These are phyloP conservation scores for Geotrichum reessii DNA, from an alignment of 1,139 yeast genomes.

Conservation along the genomic window DNA sequence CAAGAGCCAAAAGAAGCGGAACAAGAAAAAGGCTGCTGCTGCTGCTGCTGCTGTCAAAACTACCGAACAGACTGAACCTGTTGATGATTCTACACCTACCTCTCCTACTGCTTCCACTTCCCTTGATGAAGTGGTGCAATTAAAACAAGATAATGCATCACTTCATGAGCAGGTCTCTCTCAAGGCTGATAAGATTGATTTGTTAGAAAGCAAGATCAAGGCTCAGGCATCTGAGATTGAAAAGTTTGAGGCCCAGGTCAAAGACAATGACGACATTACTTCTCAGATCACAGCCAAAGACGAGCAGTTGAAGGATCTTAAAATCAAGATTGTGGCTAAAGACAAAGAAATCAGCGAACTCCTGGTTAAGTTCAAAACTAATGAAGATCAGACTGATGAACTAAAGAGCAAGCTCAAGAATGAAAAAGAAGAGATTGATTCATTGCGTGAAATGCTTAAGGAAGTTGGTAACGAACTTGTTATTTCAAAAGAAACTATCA, in stretches of 20 bases:
- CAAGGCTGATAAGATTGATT: neutral
- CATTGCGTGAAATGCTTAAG: constrained; percentile 13
- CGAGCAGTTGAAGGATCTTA: neutral
- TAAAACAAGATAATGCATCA: neutral
- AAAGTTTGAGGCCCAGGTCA: neutral
- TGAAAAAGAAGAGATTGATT: constrained; percentile 8
- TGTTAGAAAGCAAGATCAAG: neutral
- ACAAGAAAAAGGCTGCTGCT: constrained; percentile 11
- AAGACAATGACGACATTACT: neutral
- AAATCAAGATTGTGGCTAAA: neutral
- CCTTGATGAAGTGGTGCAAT: neutral
- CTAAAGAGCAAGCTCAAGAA: neutral
- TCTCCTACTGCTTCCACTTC: neutral
- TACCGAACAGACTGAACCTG: constrained; percentile 12
- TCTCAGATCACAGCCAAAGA: neutral
- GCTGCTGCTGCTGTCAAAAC: constrained; percentile 10
- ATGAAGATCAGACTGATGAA: neutral
- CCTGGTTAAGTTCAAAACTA: neutral
- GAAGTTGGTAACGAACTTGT: constrained; percentile 15
- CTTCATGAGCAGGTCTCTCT: neutral
- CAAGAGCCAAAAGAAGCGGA: constrained; percentile 14
- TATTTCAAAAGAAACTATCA: constrained; percentile 7
- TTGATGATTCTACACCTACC: neutral
- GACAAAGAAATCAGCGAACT: neutral
- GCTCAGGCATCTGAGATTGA: neutral